Base-by-base conservation (phyloP, 768 basidiomycete genomes). In the Termitomyces eurrhizus region DNA sequence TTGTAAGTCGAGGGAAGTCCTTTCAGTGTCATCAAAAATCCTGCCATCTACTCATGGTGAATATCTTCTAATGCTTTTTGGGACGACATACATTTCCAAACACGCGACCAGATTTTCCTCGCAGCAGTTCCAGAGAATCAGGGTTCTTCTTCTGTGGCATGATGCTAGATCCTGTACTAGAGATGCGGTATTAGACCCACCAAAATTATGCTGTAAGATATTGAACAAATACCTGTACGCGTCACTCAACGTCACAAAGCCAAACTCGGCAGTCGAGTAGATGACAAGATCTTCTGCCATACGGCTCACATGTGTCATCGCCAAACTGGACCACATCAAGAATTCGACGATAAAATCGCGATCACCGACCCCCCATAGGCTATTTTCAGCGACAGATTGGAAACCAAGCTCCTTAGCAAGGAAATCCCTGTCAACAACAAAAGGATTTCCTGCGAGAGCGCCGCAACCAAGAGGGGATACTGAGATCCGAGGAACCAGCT, bases 91-190 rank as follows among this genome's bases (percentile, higher is more conserved):
- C 93, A 69, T 93, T 88, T 59, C 97, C 97, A 74, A 98, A 96
- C 24, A 96, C 82, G 32, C 97, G 88, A 5, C 97, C 97, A 36
- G 91, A 84, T 75, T 99, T 99, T 66, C 97, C 97, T 59, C 97
- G 87, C 60, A 99, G 79, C 24, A 99, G 80, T 73, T 99, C 97
- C 57, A 97, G 78, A 11, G 96, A 98, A 72, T 98, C 97, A 0
- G 95, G 93, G 70, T 98, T 98, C 77, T 98, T 99, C 79, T 99
- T 98, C 72, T 98, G 97, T 6, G 97, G 97, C 97, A 99, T 99
- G 71, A 99, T 98, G 66, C 95, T 98, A 44, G 95, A 98, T 7
- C 97, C 97, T 48, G 97, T 99, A 71, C 95, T 98, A 65, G 12
- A 52, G 64, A 26, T 44, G 33, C 14, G 21, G 13, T 39, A 56